phyloP scores from a whole-genome alignment of 2,329 filamentous ascomycete species.

The Neonectria ditissima region DNA sequence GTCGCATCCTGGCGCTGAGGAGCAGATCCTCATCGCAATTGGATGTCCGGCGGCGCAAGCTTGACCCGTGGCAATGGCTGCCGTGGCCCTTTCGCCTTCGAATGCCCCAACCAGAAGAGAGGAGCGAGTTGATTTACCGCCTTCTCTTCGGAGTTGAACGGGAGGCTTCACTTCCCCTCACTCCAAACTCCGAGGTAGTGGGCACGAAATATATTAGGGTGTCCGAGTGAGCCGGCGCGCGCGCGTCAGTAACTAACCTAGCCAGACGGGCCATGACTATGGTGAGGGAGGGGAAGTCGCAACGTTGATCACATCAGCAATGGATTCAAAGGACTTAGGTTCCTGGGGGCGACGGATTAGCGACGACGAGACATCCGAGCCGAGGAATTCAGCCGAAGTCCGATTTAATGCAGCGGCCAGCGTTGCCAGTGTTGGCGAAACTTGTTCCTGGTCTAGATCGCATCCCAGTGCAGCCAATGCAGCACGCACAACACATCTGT shows the following conservation, averaged over 20 bases:
- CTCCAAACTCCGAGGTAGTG: neutral
- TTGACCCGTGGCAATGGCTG: constrained; percentile 8
- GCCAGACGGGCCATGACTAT: neutral
- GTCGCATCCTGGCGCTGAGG: constrained; percentile 14
- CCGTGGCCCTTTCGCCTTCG: neutral
- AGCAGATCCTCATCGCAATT: constrained; percentile 17
- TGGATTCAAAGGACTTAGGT: constrained; percentile 12
- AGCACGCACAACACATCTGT: constrained; percentile 7
- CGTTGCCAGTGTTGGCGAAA: constrained; percentile 19
- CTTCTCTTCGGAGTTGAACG: constrained; percentile 14
- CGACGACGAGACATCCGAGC: constrained; percentile 28
- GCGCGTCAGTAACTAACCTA: constrained; percentile 4
- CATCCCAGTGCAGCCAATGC: neutral
- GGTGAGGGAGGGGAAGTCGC: neutral
- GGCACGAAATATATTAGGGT: constrained; percentile 8
- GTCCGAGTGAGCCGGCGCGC: constrained; percentile 24
- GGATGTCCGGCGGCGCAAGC: constrained; percentile 15
- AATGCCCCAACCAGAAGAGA: neutral
- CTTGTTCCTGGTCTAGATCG: constrained; percentile 6
- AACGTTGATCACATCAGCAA: constrained; percentile 39
- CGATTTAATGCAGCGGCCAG: constrained; percentile 17
- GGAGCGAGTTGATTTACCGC: neutral
- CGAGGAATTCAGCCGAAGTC: constrained; percentile 29
- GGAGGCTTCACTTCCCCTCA: constrained; percentile 13
- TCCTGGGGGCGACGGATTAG: constrained; percentile 8